phyloP scores from a whole-genome alignment of 345 rosid genomes.

The Aethionema arabicum region DNA sequence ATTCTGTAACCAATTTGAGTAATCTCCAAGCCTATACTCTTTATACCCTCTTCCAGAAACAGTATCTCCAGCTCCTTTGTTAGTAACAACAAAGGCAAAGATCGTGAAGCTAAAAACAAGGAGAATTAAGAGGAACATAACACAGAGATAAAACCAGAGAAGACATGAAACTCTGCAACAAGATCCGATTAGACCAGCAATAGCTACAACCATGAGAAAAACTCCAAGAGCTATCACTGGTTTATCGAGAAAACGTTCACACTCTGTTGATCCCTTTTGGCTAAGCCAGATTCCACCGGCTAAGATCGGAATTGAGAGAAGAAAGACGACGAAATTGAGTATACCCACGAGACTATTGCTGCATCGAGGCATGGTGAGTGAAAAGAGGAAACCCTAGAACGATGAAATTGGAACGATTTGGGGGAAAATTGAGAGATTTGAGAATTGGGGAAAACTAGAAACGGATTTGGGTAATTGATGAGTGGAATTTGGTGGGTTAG shows the following conservation, averaged over 20 bases:
- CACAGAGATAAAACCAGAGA: constrained; percentile 79
- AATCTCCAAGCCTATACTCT: constrained; percentile 77
- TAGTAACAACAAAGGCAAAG: constrained; percentile 85
- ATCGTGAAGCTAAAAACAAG: constrained; percentile 66
- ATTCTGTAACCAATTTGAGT: constrained; percentile 76
- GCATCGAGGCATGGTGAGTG: constrained; percentile 43
- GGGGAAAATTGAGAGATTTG: constrained; percentile 18
- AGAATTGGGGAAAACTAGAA: constrained; percentile 14
- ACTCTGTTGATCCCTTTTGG: constrained; percentile 62
- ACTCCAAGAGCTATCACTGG: constrained; percentile 74
- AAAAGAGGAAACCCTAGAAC: neutral
- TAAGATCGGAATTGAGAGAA: constrained; percentile 79
- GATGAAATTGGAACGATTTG: too few relatives aligned
- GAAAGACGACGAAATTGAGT: constrained; percentile 71
- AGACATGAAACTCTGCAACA: constrained; percentile 88
- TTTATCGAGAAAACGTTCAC: constrained; percentile 78
- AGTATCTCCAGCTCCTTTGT: constrained; percentile 78
- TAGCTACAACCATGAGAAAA: constrained; percentile 73
- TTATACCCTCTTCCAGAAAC: constrained; percentile 63
- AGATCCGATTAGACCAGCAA: constrained; percentile 85
- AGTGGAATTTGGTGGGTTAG: neutral
- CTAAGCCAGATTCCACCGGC: constrained; percentile 84
- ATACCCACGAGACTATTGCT: constrained; percentile 85
- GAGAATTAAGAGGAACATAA: constrained; percentile 80
- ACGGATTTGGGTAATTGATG: neutral